Evolutionary conservation across 2,329 filamentous ascomycete genomes (phyloP), one percentile per base, ranked within the genome.

Genomic region (Diaporthe sp.): DNA sequence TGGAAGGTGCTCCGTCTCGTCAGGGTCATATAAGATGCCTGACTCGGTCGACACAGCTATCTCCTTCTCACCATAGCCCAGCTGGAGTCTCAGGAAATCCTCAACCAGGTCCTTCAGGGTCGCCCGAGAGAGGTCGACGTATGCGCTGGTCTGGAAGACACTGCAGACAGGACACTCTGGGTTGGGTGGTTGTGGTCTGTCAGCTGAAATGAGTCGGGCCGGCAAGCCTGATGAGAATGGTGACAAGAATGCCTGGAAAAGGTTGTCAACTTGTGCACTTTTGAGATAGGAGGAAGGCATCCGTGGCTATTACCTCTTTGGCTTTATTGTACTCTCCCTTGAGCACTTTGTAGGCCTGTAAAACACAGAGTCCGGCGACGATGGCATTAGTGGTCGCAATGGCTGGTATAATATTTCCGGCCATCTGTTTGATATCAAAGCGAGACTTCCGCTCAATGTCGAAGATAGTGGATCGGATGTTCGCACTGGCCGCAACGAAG

Each of bases 371-470:
- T 17, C 95, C 94, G 22, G 97, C 97, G 2, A 97, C 96, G 82
- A 98, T 97, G 22, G 97, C 97, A 82, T 99, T 99, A 0, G 97
- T 98, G 0, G 97, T 99, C 7, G 97, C 97, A 81, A 99, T 99
- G 2, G 97, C 97, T 1, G 97, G 97, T 76, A 99, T 99, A 80
- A 99, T 99, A 82, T 99, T 99, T 71, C 97, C 97, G 5, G 97
- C 97, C 96, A 98, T 99, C 84, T 99, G 94, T 86, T 99, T 99
- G 80, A 97, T 96, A 81, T 98, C 96, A 81, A 98, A 99, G 75
- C 97, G 95, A 30, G 95, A 97, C 82, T 95, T 96, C 6, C 88
- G 86, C 71, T 96, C 94, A 74, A 99, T 98, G 73, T 92, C 93
- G 81, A 99, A 99, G n/a, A 97, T 89, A 33, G 91, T 88, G 1